These are phyloP conservation scores for Acanthamoeba triangularis DNA, from an alignment of 208 protist genomes.

Conservation along the genomic window DNA sequence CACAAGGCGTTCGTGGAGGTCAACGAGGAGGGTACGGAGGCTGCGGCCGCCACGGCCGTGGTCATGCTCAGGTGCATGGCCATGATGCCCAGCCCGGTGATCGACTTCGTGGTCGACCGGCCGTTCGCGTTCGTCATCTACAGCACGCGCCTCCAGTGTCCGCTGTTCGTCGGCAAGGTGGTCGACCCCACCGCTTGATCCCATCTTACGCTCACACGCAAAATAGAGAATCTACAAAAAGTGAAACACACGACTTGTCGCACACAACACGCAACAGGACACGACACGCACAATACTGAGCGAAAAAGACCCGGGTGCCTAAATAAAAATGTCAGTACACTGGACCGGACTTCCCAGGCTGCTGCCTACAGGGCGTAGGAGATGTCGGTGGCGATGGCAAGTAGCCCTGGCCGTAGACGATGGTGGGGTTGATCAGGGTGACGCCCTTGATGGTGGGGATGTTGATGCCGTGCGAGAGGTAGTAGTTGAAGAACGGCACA, in stretches of 20 bases:
- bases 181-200: background rate
- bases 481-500: constrained; percentile 21
- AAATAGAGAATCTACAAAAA: no score
- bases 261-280: no score
- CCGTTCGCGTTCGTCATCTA: constrained; percentile 15
- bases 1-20: constrained; percentile 16
- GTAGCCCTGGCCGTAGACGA: constrained; percentile 33
- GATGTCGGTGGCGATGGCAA: background rate
- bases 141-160: background rate
- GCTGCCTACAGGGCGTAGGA: background rate
- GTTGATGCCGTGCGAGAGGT: constrained; percentile 12
- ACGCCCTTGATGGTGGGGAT: constrained; percentile 34
- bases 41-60: background rate
- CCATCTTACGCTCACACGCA: no score
- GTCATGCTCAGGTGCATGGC: background rate
- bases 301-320: no score
- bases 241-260: no score
- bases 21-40: constrained; percentile 12
- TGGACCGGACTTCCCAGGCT: no score
- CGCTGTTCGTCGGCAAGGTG: background rate
- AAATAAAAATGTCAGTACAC: no score
- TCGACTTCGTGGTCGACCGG: background rate
- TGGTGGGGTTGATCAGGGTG: constrained; percentile 3
- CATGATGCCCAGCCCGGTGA: background rate
- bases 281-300: no score